Evolutionary conservation across 345 rosid species (phyloP).

Genomic region (Boechera retrofracta): DNA sequence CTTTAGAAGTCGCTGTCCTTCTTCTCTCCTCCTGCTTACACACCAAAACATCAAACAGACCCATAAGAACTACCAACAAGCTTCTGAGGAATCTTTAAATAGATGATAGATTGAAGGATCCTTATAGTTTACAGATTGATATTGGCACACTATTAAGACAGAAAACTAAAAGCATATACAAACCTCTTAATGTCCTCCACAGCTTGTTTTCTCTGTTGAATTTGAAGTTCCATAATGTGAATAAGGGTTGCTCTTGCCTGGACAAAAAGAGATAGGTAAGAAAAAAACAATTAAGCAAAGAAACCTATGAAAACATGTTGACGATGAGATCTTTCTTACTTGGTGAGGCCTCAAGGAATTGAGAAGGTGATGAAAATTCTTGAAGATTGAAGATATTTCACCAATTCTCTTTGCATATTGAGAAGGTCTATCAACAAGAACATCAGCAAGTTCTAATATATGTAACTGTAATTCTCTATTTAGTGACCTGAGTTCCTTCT

Average conservation of each 20-base stretch:
- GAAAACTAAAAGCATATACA: slow-evolving; percentile 12
- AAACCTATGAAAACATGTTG: slow-evolving; percentile 6
- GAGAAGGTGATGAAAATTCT: slow-evolving; percentile 95
- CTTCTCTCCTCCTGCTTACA: slow-evolving; percentile 76
- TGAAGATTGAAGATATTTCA: slow-evolving; percentile 86
- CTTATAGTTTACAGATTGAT: background rate
- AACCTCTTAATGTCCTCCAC: slow-evolving; percentile 94
- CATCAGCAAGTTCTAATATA: slow-evolving; percentile 91
- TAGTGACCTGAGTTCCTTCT: slow-evolving; percentile 74
- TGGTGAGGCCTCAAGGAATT: slow-evolving; percentile 96
- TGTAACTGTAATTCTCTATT: slow-evolving; percentile 92
- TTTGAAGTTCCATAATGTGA: slow-evolving; percentile 90
- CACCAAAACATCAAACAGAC: background rate
- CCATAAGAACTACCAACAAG: slow-evolving; percentile 15
- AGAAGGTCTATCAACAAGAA: slow-evolving; percentile 94
- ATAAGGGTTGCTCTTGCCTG: slow-evolving; percentile 96
- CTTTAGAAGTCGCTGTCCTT: slow-evolving; percentile 72
- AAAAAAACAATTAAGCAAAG: background rate
- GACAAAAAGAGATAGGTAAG: background rate
- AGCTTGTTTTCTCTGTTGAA: slow-evolving; percentile 82
- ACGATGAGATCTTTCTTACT: slow-evolving; percentile 44
- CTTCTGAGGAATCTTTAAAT: background rate
- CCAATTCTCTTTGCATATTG: slow-evolving; percentile 94
- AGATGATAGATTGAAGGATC: background rate
- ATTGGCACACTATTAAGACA: background rate